Percentiles rank a stretch among this genome's conserved stretches.
These are phyloP conservation scores for Glycine soja DNA, from an alignment of 306 rosid genomes.

Conservation along the genomic window DNA sequence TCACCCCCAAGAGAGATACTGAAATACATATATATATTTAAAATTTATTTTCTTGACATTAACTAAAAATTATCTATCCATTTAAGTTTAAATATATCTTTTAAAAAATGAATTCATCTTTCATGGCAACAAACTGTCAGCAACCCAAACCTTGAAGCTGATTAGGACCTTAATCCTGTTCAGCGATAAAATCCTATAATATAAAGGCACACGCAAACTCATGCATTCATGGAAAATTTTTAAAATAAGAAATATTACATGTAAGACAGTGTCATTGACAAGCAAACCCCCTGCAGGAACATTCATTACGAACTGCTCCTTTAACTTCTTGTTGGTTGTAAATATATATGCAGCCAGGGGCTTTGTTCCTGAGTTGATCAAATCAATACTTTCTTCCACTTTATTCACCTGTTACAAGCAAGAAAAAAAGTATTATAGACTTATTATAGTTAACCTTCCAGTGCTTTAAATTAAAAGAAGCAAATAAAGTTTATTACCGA, in stretches of 20 bases:
- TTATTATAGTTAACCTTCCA: background rate
- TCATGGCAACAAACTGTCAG: background rate
- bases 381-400: slow-evolving; percentile 76
- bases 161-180: background rate
- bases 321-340: slow-evolving; percentile 72
- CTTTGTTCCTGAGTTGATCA: slow-evolving; percentile 83
- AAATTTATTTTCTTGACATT: too few relatives aligned
- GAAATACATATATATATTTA: too few relatives aligned
- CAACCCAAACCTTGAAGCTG: background rate
- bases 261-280: slow-evolving; percentile 78
- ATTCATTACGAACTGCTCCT: slow-evolving; percentile 69
- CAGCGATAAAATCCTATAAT: background rate
- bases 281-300: slow-evolving; percentile 88
- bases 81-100: background rate
- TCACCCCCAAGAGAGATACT: too few relatives aligned
- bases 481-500: slow-evolving; percentile 8
- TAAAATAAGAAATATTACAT: slow-evolving; percentile 48
- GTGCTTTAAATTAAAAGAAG: background rate
- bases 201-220: background rate
- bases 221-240: background rate
- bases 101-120: background rate
- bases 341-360: slow-evolving; percentile 96
- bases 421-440: background rate
- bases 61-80: too few relatives aligned
- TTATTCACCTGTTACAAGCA: slow-evolving; percentile 71